Evolutionary conservation across 441 rosid genomes (phyloP), one percentile per base, ranked within the genome.

Genomic region (Eutrema salsugineum): DNA sequence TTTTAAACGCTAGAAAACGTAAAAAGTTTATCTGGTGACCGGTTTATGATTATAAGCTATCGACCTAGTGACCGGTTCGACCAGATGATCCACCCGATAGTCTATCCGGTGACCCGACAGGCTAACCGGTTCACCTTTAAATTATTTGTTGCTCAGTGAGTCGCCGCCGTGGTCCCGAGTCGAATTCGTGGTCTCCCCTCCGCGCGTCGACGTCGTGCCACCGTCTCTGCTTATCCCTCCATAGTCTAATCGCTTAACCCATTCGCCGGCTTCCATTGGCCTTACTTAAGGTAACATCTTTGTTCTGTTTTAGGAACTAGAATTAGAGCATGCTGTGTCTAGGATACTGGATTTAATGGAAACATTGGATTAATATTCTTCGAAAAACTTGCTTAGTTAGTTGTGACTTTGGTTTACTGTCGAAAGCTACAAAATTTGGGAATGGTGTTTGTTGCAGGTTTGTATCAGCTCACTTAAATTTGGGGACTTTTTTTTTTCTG

Each of bases 101-200:
- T 6, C 36, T 56, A 35, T 35, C 44, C 62, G 43, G n/a, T 57
- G 27, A 36, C 63, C 63, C 16, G 32, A 58, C 7, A 38, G 48
- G 14, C 49, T 44, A 59, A 6, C 42, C 60, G 60, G 66, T 48
- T 70, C 0, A 48, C 39, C 64, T 58, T 47, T 11, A 69, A 36
- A 58, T 7, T 12, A 19, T 35, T 24, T 47, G 38, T 4, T 60
- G 35, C 9, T 61, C 44, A 17, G 28, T 63, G 62, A 19, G 30
- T 61, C 43, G 75, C 48, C 75, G 62, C 17, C 62, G 75, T 61
- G 35, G 50, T 59, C 74, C 48, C 14, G 60, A 14, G 39, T 68
- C 28, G 66, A 47, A 58, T 58, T 69, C 66, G 48, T 58, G 40
- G 39, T 24, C 65, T 48, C 74, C 47, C 73, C 58, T 59, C 66